These are phyloP conservation scores for Penicillium verrucosum DNA, from an alignment of 2,329 filamentous ascomycete genomes.

Conservation along the genomic window DNA sequence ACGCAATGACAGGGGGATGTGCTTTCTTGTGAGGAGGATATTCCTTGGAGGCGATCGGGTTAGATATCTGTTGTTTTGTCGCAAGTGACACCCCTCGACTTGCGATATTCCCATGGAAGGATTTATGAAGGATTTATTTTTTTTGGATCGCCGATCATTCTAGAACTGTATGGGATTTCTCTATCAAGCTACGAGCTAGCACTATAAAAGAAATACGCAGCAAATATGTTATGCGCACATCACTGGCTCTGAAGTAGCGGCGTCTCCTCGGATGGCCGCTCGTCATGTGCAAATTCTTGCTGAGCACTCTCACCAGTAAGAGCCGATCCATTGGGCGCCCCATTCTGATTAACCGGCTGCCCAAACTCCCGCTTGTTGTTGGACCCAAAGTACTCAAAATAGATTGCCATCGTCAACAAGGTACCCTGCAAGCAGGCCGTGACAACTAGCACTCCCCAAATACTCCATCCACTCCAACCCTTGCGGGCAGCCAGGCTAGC, in stretches of 20 bases:
- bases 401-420: conserved; percentile 74
- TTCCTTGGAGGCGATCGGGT: conserved; percentile 3
- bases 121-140: not conserved
- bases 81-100: not conserved
- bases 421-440: conserved; percentile 82
- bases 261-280: conserved; percentile 34
- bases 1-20: conserved; percentile 15
- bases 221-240: not conserved
- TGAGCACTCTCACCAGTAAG: conserved; percentile 9
- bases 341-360: conserved; percentile 22
- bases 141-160: conserved; percentile 7
- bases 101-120: not conserved
- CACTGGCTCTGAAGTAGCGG: conserved; percentile 33
- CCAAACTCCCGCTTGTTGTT: conserved; percentile 42
- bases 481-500: conserved; percentile 76
- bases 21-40: not conserved
- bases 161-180: conserved; percentile 2
- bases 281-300: conserved; percentile 14
- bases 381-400: conserved; percentile 55
- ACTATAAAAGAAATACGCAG: not conserved
- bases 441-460: conserved; percentile 87
- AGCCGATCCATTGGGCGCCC: conserved; percentile 6
- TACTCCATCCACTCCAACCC: conserved; percentile 84
- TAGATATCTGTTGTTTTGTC: not conserved
- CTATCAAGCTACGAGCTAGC: not conserved